Conservation (phyloP, 1,284 basidiomycete species). For the Naganishia albida region DNA sequence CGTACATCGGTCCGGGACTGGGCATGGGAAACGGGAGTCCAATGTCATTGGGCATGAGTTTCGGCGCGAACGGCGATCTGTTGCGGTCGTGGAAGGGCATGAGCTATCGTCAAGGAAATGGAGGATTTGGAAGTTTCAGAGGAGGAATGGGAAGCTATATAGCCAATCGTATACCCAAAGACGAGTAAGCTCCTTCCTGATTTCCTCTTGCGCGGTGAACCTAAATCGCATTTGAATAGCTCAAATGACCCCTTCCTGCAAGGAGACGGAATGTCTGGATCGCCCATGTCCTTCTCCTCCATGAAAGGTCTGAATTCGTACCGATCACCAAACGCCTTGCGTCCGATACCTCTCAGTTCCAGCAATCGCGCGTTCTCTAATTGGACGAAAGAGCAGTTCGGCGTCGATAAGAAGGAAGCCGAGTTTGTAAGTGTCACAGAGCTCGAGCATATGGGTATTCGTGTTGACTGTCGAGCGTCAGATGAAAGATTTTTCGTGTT, state of each 20-base stretch:
- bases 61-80: conserved; percentile 24
- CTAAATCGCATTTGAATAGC: neutral
- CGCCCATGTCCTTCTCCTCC: conserved; percentile 27
- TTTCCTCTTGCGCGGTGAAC: neutral
- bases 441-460: no score
- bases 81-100: conserved; percentile 18
- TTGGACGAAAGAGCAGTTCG: conserved; percentile 23
- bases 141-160: conserved; percentile 22
- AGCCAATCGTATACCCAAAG: neutral
- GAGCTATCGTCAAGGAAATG: conserved; percentile 2
- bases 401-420: conserved; percentile 31
- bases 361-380: conserved; percentile 20
- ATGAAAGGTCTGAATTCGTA: conserved; percentile 30
- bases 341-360: conserved; percentile 12
- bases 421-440: conserved; percentile 30
- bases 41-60: conserved; percentile 34
- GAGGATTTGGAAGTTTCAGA: conserved; percentile 15
- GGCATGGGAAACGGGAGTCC: conserved; percentile 24
- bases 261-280: conserved; percentile 10
- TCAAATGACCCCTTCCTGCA: conserved; percentile 25
- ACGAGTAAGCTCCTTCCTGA: conserved; percentile 8
- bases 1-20: conserved; percentile 11
- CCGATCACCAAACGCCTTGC: conserved; percentile 23
- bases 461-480: neutral
- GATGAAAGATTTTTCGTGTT: conserved; percentile 35